Conservation (phyloP, 2,329 filamentous ascomycete species). For the Fusarium nematophilum region DNA sequence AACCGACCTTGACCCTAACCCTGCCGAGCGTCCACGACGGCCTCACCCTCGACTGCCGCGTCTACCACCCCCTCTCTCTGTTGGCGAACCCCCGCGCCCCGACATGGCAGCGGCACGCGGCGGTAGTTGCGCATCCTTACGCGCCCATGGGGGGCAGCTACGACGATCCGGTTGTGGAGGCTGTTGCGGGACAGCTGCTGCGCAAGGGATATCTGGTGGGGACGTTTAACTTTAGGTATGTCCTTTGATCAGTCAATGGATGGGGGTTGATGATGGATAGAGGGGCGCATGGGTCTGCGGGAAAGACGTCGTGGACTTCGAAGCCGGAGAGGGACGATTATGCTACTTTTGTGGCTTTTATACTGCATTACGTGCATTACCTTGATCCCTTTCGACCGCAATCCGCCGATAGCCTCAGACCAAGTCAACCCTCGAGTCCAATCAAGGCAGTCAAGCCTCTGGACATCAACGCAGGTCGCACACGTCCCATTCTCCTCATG, state of each 20-base stretch:
- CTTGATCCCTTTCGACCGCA: constrained; percentile 57
- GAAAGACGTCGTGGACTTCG: constrained; percentile 88
- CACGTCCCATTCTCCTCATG: constrained; percentile 63
- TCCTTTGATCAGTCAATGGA: not conserved
- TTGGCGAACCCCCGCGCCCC: constrained; percentile 46
- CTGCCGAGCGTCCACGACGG: constrained; percentile 89
- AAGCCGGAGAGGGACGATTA: constrained; percentile 87
- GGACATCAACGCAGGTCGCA: not conserved
- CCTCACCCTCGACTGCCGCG: constrained; percentile 78
- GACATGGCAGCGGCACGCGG: constrained; percentile 62
- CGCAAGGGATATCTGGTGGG: constrained; percentile 78
- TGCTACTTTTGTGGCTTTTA: constrained; percentile 81
- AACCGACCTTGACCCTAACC: constrained; percentile 73
- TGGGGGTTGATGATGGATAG: constrained; percentile 55
- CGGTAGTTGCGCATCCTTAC: constrained; percentile 89
- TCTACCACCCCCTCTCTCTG: constrained; percentile 76
- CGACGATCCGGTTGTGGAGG: constrained; percentile 83
- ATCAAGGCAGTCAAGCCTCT: constrained; percentile 1
- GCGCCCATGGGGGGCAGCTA: constrained; percentile 86
- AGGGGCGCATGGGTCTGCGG: constrained; percentile 79
- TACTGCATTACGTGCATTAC: constrained; percentile 77
- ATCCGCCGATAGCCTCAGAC: constrained; percentile 9
- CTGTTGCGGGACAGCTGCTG: constrained; percentile 73
- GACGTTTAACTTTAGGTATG: constrained; percentile 92
- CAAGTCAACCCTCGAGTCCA: constrained; percentile 14